Base-by-base conservation (phyloP, 495 filamentous ascomycete species). In the Aspergillus baeticus region DNA sequence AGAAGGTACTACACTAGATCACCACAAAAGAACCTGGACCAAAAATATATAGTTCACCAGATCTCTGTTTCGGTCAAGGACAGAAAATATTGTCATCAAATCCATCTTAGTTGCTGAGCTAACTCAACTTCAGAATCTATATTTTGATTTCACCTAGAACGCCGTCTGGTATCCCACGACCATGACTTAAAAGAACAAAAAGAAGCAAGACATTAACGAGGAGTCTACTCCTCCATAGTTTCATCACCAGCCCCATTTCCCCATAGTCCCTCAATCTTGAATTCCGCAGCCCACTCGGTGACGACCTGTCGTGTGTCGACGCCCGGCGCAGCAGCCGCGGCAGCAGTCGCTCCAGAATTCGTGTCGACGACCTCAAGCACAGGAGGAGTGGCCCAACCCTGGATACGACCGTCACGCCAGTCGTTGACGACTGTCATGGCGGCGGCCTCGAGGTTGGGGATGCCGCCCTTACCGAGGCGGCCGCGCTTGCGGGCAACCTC, bases 191-290 rank as follows among this genome's bases (percentile, higher is more conserved):
- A 20, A 6, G 46, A 49, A 37, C 35, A 18, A 39, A 21, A 53
- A 35, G 13, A 54, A 46, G 42, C 41, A 50, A 50, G 34, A 29
- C 33, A 50, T 38, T 38, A 38, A 14, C 11, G 10, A 18, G 18
- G 17, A 18, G 7, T 35, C 62, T 57, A 77, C 63, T 76, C 74
- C 43, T 64, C 70, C 76, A 74, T 79, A 68, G 71, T 72, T 37
- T 73, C 72, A 62, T 78, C 76, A 50, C 60, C 69, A 3, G 26
- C 26, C 18, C 76, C 81, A 69, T 89, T 84, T 1, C 88, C 90
- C 88, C 89, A 96, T n/a, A 98, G 68, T 0, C 92, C 94, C 63
- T 97, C 94, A 33, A 98, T 79, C 77, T 92, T 92, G 71, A 98
- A 98, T 74, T 98, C 95, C 69, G 87, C 83, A 4, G 92, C 90